Base-by-base conservation (phyloP, 441 rosid genomes). In the Biscutella laevigata region DNA sequence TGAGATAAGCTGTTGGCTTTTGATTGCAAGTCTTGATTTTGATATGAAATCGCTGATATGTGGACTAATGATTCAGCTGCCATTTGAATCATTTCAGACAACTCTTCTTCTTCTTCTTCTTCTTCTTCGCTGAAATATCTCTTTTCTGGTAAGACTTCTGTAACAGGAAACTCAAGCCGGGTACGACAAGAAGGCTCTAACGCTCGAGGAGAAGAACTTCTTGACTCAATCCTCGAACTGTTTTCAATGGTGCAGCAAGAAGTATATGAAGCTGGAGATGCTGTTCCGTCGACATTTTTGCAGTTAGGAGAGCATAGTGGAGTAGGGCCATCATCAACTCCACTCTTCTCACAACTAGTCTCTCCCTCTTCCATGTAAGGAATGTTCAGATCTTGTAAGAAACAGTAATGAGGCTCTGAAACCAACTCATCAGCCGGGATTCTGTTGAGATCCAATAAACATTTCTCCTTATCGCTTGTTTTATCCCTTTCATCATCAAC, bases 61-160 rank as follows among this genome's bases (percentile, higher is more conserved):
- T 42, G 73, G 53, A 87, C 38, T 28, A 87, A 79, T 30, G 78
- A 74, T 55, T 81, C 80, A 8, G 94, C 95, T 35, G 94, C 95
- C 41, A 53, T 51, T 62, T 68, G 75, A 48, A 75, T 71, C 52
- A 53, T 16, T 20, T 28, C 53, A 67, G 78, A 75, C 6, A 30
- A 58, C 48, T 53, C 67, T 21, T 70, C 62, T 22, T 57, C 67
- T 62, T 65, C 72, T 2, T 46, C 29, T n/a, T n/a, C n/a, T n/a
- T n/a, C n/a, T n/a, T n/a, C n/a, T n/a, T n/a, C n/a, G 11, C 45
- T 37, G 45, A 24, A 58, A n/a, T 33, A 15, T 21, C 15, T 14
- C 4, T 50, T 57, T 17, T 42, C 42, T 4, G 7, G 64, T 8
- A 36, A 35, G 43, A 35, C 59, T 56, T 57, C 58, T 7, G 64